Base-by-base conservation (phyloP, 2,329 filamentous ascomycete genomes). In the Xylaria multiplex region DNA sequence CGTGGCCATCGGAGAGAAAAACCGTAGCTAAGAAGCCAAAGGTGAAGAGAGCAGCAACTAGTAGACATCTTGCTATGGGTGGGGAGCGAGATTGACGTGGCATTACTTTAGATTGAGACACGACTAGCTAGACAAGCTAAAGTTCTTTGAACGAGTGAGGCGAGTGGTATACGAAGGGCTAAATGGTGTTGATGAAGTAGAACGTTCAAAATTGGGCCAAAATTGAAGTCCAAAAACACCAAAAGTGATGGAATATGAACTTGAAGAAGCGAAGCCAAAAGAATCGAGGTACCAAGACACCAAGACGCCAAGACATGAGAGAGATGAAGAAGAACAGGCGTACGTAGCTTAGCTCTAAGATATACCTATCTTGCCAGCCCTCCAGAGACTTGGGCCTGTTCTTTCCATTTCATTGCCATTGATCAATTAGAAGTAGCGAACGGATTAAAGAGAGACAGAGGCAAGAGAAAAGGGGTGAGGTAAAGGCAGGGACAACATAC, bases 151-250 rank as follows among this genome's bases (percentile, higher is more conserved):
- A 24, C 32, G 45, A 35, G 40, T 43, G 46, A 54, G 60, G 42
- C 42, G 40, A 49, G 49, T 60, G 60, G 59, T 61, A 69, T 66
- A 53, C 42, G 54, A 45, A 62, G 52, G 43, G 46, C 49, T 60
- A 71, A 69, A 55, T 49, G 60, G 45, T 42, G 63, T 53, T 59
- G 66, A 66, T 48, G 60, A 52, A 62, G 43, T 48, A 54, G 63
- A 65, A 66, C 68, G 59, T 70, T 71, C 69, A 73, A 73, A 71
- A 71, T 66, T 64, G 65, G 64, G 64, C 72, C 71, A 76, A 77
- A 74, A 72, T 63, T 65, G 63, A 70, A 71, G 71, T 70, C 72
- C 75, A 75, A 76, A 74, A 75, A 73, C 67, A 70, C 71, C 71
- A 76, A 75, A 76, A 68, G 58, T n/a, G 69, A 64, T 42, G 56